phyloP scores from a whole-genome alignment of 108 stramenopile genomes.

The Skeletonema marinoi region DNA sequence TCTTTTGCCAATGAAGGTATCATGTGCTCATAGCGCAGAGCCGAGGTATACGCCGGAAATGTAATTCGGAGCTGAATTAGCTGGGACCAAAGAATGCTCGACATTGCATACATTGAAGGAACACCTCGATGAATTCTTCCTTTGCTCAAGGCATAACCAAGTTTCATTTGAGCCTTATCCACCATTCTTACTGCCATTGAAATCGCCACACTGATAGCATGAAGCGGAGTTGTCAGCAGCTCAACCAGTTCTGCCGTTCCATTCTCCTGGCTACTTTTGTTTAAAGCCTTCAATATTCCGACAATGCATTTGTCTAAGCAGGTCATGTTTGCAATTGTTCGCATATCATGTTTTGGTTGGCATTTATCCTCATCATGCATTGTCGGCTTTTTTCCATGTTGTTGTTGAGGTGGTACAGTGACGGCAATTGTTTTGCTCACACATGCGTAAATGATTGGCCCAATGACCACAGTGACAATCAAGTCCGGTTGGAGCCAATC shows the following conservation, averaged over 20 bases:
- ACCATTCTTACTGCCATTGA: constrained; percentile 27
- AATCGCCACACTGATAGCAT: constrained; percentile 24
- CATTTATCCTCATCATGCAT: neutral
- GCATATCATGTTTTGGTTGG: constrained; percentile 11
- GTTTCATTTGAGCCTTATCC: constrained; percentile 40
- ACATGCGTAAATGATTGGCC: constrained; percentile 39
- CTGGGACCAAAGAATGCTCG: constrained; percentile 45
- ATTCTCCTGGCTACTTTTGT: neutral
- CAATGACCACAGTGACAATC: constrained; percentile 25
- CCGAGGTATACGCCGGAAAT: neutral
- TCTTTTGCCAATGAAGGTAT: neutral
- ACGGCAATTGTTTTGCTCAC: constrained; percentile 16
- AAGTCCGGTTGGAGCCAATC: constrained; percentile 19
- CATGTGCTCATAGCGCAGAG: neutral
- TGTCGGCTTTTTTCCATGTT: neutral
- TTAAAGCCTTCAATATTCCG: constrained; percentile 38
- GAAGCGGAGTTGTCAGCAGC: constrained; percentile 24
- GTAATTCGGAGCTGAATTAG: constrained; percentile 11
- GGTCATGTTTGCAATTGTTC: constrained; percentile 23
- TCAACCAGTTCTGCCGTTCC: constrained; percentile 10
- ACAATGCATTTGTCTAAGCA: constrained; percentile 29
- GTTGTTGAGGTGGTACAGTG: neutral
- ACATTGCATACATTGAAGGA: constrained; percentile 21
- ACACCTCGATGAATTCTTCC: neutral
- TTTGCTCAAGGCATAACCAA: constrained; percentile 32